Evolutionary conservation across 2,329 filamentous ascomycete species (phyloP), one percentile per base, ranked within the genome.

Genomic region (Pyrenophora graminea): DNA sequence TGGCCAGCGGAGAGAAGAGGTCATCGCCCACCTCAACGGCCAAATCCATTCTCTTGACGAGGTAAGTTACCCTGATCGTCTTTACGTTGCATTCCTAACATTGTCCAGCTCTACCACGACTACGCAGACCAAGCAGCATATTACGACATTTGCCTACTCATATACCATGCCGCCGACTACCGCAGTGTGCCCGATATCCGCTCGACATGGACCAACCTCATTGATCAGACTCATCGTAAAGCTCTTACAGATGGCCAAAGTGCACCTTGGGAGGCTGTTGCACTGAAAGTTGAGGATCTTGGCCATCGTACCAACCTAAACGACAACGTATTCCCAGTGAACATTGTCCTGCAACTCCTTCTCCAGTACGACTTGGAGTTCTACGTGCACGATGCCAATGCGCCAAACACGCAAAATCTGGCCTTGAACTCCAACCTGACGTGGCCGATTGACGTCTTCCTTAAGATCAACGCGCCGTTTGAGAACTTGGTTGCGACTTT

Each of bases 111-210:
- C n/a, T 99, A 91, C 77, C 96, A 97, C 70, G 79, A 85, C 57
- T 99, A 91, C 66, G 91, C 92, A 48, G 92, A 97, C 68, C 87
- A 90, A 66, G 94, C 91, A 2, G 88, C 86, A 42, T 99, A 99
- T 79, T 93, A 91, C 75, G 94, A 97, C 70, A 83, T 99, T 43
- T 96, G 90, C 69, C 83, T 99, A 7, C 81, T 93, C 53, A 96
- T 99, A 66, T 97, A 92, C 78, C 88, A 95, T 72, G 85, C 88
- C 1, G 93, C 93, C 39, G 91, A 97, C 73, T 90, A 96, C 77
- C 88, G 93, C 63, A 95, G 93, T 66, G 82, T 90, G 1, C 86
- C 89, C 36, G 89, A 94, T 56, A 94, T 99, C 64, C 82, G 83
- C 47, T 81, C 86, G 34, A 95, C 91, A 3, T 99, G 94, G 94